Evolutionary conservation across 129 eudicot species (phyloP), one percentile per base, ranked within the genome.

Genomic region (Flaveria linearis): DNA sequence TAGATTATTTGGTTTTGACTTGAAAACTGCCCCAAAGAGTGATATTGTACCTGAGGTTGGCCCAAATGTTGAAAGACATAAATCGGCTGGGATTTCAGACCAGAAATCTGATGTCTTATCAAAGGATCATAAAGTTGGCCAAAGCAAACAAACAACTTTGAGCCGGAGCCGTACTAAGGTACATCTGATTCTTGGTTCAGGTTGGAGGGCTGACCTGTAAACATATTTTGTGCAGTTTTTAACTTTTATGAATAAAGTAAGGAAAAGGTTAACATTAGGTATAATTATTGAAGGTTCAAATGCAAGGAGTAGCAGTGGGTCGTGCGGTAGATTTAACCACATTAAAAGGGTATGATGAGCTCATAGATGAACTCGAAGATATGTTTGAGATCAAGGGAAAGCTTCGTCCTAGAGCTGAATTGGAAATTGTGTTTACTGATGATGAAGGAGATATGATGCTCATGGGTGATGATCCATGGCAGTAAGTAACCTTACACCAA

Each of bases 391-490:
- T 90, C 50, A 90, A 84, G 73, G 98, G 96, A 23, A 88, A 88
- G 82, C 96, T 92, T 74, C 83, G 70, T 13, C 83, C 85, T 10
- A 81, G 90, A 64, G 78, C 78, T 41, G 83, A 86, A 75, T 92
- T 91, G 98, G 97, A 91, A 67, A 84, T 93, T 14, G 88, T 93
- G 43, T 93, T 90, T 46, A 91, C 98, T 18, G 96, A 93, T 75
- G 87, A 88, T 55, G 98, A 93, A 87, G 98, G 98, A 74, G 98
- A 93, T 73, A 90, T 86, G 93, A 93, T 90, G 96, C 96, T 93
- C 51, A 82, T 90, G 96, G 97, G 97, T 12, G 98, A 93, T 58
- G 86, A 91, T 87, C 97, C 97, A 46, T 93, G 98, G 98, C 81
- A 33, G 98, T 93, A 84, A 88, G 98, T 86, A 42, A 75, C 36